Conservation (phyloP, 2,329 filamentous ascomycete species). For the Polychaeton citri region DNA sequence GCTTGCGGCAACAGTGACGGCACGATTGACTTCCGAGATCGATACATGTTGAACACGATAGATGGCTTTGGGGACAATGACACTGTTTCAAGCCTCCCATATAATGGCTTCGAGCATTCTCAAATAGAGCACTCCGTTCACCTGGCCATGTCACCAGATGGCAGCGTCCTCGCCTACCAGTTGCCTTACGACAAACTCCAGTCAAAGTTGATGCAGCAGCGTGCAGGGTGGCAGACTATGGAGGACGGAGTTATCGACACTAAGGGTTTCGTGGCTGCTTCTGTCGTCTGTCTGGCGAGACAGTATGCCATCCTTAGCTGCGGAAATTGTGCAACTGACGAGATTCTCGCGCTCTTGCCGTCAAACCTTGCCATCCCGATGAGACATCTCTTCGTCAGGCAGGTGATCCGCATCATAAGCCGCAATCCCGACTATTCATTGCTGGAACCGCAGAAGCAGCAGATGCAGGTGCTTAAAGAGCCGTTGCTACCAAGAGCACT, state of each 20-base stretch:
- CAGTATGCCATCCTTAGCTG: slow-evolving; percentile 21
- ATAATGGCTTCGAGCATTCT: slow-evolving; percentile 64
- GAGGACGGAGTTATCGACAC: slow-evolving; percentile 16
- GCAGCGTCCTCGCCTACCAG: slow-evolving; percentile 31
- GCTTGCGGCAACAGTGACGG: slow-evolving; percentile 69
- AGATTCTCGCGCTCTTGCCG: slow-evolving; percentile 32
- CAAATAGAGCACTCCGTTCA: slow-evolving; percentile 43
- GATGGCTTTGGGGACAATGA: slow-evolving; percentile 51
- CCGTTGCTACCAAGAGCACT: slow-evolving; percentile 60
- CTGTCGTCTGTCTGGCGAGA: slow-evolving; percentile 19
- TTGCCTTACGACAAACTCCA: slow-evolving; percentile 30
- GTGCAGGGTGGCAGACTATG: slow-evolving; percentile 15
- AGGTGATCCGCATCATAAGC: slow-evolving; percentile 52
- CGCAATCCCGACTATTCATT: slow-evolving; percentile 71
- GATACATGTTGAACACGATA: slow-evolving; percentile 50
- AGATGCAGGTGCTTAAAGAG: slow-evolving; percentile 53
- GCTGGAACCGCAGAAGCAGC: slow-evolving; percentile 52
- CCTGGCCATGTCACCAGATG: slow-evolving; percentile 34
- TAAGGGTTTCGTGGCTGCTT: slow-evolving; percentile 15
- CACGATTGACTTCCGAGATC: slow-evolving; percentile 65
- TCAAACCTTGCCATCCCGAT: slow-evolving; percentile 39
- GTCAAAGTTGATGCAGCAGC: slow-evolving; percentile 13
- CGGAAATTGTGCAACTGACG: slow-evolving; percentile 35
- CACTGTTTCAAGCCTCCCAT: slow-evolving; percentile 55
- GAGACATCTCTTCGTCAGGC: slow-evolving; percentile 50